Base-by-base conservation (phyloP, 2,329 filamentous ascomycete genomes). In the Monilinia fructicola region DNA sequence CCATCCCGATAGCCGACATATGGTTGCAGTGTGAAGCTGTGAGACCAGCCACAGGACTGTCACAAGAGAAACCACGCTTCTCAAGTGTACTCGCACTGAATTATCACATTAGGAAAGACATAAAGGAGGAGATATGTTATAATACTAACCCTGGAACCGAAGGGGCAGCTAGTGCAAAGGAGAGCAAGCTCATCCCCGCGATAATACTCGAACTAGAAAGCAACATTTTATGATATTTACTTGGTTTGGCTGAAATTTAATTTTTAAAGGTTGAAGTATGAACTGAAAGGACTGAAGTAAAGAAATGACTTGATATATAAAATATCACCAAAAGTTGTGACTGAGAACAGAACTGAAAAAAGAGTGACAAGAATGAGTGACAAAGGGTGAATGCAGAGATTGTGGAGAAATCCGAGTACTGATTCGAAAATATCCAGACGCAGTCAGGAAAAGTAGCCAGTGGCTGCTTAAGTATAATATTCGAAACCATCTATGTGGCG, bases 1-100 rank as follows among this genome's bases (percentile, higher is more conserved):
- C 46, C 54, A 68, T 67, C 31, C 54, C 54, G 54, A 68, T 67
- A 18, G 28, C 35, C 7, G 59, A 67, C 59, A 68, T 67, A 28
- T 68, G 60, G 9, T 64, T 54, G 46, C 67, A 68, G 54, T 68
- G 59, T 14, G 65, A 23, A 44, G 28, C 44, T 18, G 38, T 56
- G 12, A 68, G 60, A 18, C 67, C 67, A 14, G 35, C 4, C 1
- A 68, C 65, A 38, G 58, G 67, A 44, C 35, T 53, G 16, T 44
- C 23, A 23, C 67, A 68, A 21, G 54, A 55, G 53, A 67, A 68
- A 1, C 35, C 44, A 44, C 67, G 67, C 18, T 68, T 67, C n/a
- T 60, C 48, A 35, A 67, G 58, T 23, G 46, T 59, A 42, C 44
- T 28, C 11, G 35, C n/a, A 52, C 58, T 65, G 23, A 16, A n/a